Conservation (phyloP, 1,139 yeast genomes). For the Pichia sp. region DNA sequence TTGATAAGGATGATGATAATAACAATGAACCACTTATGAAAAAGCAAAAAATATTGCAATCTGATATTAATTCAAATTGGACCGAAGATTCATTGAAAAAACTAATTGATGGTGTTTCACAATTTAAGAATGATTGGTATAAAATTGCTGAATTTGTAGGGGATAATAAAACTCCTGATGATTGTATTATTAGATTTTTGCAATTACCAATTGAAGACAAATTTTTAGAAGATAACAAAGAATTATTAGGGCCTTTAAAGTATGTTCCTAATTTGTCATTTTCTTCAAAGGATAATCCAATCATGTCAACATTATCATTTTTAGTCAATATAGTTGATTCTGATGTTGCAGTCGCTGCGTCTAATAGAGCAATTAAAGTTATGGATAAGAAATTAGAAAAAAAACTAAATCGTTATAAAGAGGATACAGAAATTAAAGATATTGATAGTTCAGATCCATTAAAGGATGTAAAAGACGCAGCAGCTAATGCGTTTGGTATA, state of each 20-base stretch:
- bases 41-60: constrained; percentile 38
- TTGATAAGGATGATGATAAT: background rate
- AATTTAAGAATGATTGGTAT: constrained; percentile 66
- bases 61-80: constrained; percentile 52
- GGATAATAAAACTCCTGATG: constrained; percentile 63
- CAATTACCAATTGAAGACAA: constrained; percentile 79
- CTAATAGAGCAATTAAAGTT: constrained; percentile 54
- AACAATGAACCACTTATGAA: constrained; percentile 29
- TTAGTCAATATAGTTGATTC: constrained; percentile 82
- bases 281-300: constrained; percentile 84
- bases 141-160: constrained; percentile 61
- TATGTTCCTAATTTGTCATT: constrained; percentile 81
- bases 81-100: constrained; percentile 50
- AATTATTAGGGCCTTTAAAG: constrained; percentile 64
- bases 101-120: constrained; percentile 57
- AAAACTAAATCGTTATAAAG: constrained; percentile 33
- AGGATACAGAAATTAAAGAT: constrained; percentile 4
- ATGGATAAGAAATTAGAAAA: constrained; percentile 45
- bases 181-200: constrained; percentile 73
- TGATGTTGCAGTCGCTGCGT: constrained; percentile 80
- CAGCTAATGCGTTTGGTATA: constrained; percentile 53
- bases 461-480: constrained; percentile 39
- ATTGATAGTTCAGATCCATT: constrained; percentile 17
- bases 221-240: constrained; percentile 45
- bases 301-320: constrained; percentile 82